These are phyloP conservation scores for Zygoascus hellenicus DNA, from an alignment of 1,139 yeast genomes.

Conservation along the genomic window DNA sequence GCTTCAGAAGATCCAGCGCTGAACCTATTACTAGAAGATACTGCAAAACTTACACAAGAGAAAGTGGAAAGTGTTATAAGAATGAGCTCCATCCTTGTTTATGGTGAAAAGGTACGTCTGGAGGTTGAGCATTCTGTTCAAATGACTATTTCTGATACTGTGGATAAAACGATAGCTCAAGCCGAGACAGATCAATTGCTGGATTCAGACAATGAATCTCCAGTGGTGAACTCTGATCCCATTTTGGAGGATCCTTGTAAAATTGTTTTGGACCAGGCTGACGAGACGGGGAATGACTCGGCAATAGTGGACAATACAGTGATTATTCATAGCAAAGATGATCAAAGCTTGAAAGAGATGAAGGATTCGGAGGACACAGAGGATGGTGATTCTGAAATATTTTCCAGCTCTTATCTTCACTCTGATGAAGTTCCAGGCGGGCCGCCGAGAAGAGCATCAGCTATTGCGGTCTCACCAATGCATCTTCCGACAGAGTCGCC, in stretches of 20 bases:
- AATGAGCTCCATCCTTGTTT: constrained; percentile 68
- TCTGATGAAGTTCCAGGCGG: constrained; percentile 21
- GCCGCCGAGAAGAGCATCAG: constrained; percentile 18
- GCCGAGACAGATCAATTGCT: constrained; percentile 21
- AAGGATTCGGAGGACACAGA: constrained; percentile 15
- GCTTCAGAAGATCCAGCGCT: constrained; percentile 55
- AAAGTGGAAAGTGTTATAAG: constrained; percentile 74
- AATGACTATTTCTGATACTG: constrained; percentile 58
- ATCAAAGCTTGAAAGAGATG: constrained; percentile 15
- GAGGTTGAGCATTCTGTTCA: constrained; percentile 77
- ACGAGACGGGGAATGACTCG: constrained; percentile 9
- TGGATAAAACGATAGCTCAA: constrained; percentile 45
- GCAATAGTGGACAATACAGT: constrained; percentile 18
- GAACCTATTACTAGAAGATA: constrained; percentile 58
- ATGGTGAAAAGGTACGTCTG: constrained; percentile 70
- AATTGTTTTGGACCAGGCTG: not conserved
- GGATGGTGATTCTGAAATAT: constrained; percentile 9
- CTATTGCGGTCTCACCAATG: constrained; percentile 3
- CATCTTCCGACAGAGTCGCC: not conserved
- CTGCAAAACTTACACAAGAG: constrained; percentile 53
- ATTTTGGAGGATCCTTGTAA: constrained; percentile 18
- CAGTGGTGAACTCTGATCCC: constrained; percentile 36
- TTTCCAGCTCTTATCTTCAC: constrained; percentile 24
- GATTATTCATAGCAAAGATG: constrained; percentile 14
- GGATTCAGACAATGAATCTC: constrained; percentile 44